A percentile compares a stretch with the other conserved stretches of the same genome.
Conservation (phyloP, 2,329 filamentous ascomycete species). For the Tolypocladium tundrense region DNA sequence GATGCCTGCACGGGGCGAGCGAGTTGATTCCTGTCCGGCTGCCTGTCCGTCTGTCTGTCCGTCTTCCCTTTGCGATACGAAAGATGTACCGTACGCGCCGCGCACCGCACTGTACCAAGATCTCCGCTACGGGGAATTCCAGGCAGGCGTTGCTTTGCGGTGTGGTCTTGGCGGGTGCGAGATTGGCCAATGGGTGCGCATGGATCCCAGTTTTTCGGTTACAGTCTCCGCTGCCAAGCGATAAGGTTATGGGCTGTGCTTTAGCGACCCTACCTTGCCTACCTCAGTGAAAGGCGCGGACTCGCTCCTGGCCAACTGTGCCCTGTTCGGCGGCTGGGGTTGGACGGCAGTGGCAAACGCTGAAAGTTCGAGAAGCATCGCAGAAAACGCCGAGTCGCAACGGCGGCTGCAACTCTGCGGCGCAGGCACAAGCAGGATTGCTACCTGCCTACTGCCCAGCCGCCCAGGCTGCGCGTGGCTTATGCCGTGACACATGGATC, state of each 20-base stretch:
- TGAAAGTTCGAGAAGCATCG: background rate
- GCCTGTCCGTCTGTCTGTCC: too few species aligned
- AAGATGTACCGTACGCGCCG: background rate
- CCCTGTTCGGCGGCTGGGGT: background rate
- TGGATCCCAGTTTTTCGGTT: background rate
- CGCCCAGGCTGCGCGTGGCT: too few species aligned
- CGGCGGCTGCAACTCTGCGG: too few species aligned
- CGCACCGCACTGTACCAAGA: background rate
- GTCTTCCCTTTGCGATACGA: too few species aligned
- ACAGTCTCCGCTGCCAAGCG: slow-evolving; percentile 1
- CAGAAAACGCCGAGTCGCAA: background rate
- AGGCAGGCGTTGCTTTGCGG: background rate
- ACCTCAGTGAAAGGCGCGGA: background rate
- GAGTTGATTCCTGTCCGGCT: background rate
- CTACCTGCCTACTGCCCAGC: too few species aligned
- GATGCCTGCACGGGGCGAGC: background rate
- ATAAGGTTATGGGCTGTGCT: slow-evolving; percentile 2
- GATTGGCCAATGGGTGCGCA: background rate
- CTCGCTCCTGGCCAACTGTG: background rate
- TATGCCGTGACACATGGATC: too few species aligned
- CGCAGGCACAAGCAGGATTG: too few species aligned
- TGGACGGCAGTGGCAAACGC: too few species aligned
- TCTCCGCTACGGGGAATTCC: background rate
- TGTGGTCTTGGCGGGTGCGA: background rate
- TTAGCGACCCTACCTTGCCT: background rate